Conservation (phyloP, 352 stramenopile species). For the Elongisporangium undulatum region DNA sequence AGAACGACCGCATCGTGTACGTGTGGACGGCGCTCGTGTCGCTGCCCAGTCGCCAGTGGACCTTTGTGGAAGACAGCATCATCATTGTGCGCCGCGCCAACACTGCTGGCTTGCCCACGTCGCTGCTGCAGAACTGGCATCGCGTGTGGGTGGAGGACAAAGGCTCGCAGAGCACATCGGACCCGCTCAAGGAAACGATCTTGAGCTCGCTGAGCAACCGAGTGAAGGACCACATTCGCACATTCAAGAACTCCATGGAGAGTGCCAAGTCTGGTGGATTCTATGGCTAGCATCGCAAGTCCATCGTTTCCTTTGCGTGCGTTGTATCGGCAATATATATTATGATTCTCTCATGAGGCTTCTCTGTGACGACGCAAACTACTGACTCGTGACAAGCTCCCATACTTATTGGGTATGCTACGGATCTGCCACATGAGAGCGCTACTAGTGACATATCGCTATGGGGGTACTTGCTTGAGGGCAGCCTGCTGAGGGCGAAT, state of each 20-base stretch:
- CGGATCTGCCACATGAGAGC: too few relatives aligned
- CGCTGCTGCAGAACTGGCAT: background rate
- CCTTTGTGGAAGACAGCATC: background rate
- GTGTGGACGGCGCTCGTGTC: background rate
- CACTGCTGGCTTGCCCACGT: background rate
- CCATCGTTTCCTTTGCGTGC: too few relatives aligned
- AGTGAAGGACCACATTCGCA: background rate
- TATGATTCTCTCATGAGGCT: too few relatives aligned
- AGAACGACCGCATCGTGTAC: background rate
- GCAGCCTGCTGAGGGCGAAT: too few relatives aligned
- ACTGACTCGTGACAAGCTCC: too few relatives aligned
- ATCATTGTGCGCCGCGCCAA: background rate
- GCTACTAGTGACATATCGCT: too few relatives aligned
- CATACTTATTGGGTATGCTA: too few relatives aligned
- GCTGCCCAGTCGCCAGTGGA: background rate
- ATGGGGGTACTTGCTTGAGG: too few relatives aligned
- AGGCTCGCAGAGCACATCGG: background rate
- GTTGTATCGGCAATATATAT: too few relatives aligned
- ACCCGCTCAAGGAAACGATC: background rate
- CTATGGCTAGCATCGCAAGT: too few relatives aligned
- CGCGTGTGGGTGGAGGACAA: background rate
- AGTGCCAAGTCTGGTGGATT: background rate
- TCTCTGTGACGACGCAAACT: too few relatives aligned
- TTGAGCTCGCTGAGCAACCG: background rate
- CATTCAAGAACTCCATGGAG: background rate